Evolutionary conservation across 176 grass and related monocot genomes (phyloP).

Genomic region (Cocos nucifera): DNA sequence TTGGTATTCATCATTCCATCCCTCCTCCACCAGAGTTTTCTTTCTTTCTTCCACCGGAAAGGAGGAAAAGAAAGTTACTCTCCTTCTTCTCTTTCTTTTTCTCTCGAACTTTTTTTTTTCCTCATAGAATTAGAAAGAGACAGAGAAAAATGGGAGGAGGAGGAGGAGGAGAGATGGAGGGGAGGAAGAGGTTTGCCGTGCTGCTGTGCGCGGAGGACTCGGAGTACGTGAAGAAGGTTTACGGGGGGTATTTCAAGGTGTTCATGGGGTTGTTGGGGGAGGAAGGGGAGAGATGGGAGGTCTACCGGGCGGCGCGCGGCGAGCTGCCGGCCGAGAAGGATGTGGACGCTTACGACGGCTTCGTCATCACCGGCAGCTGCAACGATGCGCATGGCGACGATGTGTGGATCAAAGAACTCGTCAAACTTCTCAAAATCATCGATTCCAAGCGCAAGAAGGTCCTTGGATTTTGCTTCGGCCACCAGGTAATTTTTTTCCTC

Average conservation of each 20-base stretch:
- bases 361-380: slow-evolving; percentile 83
- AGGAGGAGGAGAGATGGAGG: not conserved
- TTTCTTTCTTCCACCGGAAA: too few relatives aligned
- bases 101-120: not conserved
- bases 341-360: slow-evolving; percentile 37
- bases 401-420: slow-evolving; percentile 50
- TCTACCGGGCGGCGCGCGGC: slow-evolving; percentile 51
- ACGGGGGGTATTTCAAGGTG: slow-evolving; percentile 77
- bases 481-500: slow-evolving; percentile 38
- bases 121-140: not conserved
- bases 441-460: slow-evolving; percentile 50
- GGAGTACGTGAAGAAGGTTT: slow-evolving; percentile 62
- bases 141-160: not conserved
- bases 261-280: slow-evolving; percentile 60
- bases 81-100: not conserved
- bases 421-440: slow-evolving; percentile 36
- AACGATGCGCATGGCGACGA: slow-evolving; percentile 77
- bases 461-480: slow-evolving; percentile 95
- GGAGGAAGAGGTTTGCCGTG: slow-evolving; percentile 34
- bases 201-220: slow-evolving; percentile 87
- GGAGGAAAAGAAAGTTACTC: not conserved
- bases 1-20: too few relatives aligned
- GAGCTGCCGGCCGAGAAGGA: slow-evolving; percentile 44
- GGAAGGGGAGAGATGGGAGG: slow-evolving; percentile 57
- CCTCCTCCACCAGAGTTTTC: too few relatives aligned